Evolutionary conservation across 176 grass and related monocot species (phyloP).

Genomic region (Avena insularis): DNA sequence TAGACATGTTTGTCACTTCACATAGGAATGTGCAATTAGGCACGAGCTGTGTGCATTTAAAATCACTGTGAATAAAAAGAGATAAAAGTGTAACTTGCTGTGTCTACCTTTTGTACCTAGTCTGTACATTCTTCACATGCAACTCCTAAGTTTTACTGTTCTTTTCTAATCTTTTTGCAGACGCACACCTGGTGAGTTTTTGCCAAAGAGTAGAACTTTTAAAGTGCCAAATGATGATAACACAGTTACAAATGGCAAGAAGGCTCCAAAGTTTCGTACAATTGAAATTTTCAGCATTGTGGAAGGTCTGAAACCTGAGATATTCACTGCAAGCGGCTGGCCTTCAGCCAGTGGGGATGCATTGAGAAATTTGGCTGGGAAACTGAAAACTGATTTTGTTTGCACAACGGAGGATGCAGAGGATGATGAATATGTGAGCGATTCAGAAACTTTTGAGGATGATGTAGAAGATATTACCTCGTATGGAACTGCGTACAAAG

Average conservation of each 20-base stretch:
- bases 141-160: conserved; percentile 17
- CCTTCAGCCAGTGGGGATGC: conserved; percentile 82
- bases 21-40: neutral
- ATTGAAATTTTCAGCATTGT: conserved; percentile 69
- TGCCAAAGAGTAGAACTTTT: conserved; percentile 64
- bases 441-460: conserved; percentile 51
- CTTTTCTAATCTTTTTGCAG: conserved; percentile 47
- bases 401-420: conserved; percentile 44
- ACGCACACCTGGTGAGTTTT: conserved; percentile 60
- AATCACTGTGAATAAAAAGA: conserved; percentile 5
- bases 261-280: conserved; percentile 67
- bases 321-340: conserved; percentile 75
- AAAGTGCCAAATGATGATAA: conserved; percentile 73
- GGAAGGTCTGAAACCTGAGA: conserved; percentile 67
- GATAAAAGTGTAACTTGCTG: neutral
- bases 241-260: conserved; percentile 52
- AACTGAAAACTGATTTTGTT: conserved; percentile 66
- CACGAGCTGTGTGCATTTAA: neutral
- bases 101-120: conserved; percentile 28
- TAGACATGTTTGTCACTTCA: conserved; percentile 23
- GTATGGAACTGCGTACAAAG: conserved; percentile 86
- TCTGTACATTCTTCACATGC: conserved; percentile 11
- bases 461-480: conserved; percentile 44
- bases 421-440: conserved; percentile 34
- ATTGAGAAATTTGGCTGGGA: conserved; percentile 78